These are phyloP conservation scores for Gastrolobium bilobum DNA, from an alignment of 306 rosid genomes.

Conservation along the genomic window DNA sequence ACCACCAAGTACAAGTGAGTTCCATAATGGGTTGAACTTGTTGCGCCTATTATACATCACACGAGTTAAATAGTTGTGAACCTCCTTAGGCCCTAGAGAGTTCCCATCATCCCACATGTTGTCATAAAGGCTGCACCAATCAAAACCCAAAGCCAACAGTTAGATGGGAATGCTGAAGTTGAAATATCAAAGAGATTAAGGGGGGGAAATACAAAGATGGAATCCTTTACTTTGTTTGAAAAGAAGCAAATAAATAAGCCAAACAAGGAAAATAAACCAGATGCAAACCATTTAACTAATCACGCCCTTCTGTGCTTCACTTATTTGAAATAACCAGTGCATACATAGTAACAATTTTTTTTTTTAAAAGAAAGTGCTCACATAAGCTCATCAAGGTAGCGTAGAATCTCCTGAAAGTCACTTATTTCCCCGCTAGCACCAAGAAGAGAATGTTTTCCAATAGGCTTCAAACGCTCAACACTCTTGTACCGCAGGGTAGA, in stretches of 20 bases:
- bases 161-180: slow-evolving; percentile 37
- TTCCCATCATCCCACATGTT: slow-evolving; percentile 75
- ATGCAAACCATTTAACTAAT: slow-evolving; percentile 8
- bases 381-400: slow-evolving; percentile 88
- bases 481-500: slow-evolving; percentile 95
- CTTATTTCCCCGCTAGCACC: slow-evolving; percentile 98
- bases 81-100: slow-evolving; percentile 64
- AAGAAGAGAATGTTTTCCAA: slow-evolving; percentile 91
- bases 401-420: slow-evolving; percentile 89
- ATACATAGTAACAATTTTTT: slow-evolving; percentile 4
- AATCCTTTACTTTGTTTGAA: background rate
- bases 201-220: background rate
- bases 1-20: slow-evolving; percentile 61
- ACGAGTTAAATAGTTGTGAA: slow-evolving; percentile 60
- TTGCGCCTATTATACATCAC: slow-evolving; percentile 64
- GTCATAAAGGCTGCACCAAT: slow-evolving; percentile 77
- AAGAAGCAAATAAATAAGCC: background rate
- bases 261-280: slow-evolving; percentile 21
- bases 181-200: slow-evolving; percentile 17
- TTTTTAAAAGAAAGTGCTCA: slow-evolving; percentile 49
- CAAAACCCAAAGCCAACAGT: slow-evolving; percentile 44
- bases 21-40: slow-evolving; percentile 67
- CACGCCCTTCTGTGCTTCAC: slow-evolving; percentile 4
- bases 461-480: slow-evolving; percentile 81
- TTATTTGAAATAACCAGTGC: slow-evolving; percentile 37